A percentile compares a stretch with the other conserved stretches of the same genome.
These are phyloP conservation scores for Cichorium intybus DNA, from an alignment of 140 eudicot species.

Conservation along the genomic window DNA sequence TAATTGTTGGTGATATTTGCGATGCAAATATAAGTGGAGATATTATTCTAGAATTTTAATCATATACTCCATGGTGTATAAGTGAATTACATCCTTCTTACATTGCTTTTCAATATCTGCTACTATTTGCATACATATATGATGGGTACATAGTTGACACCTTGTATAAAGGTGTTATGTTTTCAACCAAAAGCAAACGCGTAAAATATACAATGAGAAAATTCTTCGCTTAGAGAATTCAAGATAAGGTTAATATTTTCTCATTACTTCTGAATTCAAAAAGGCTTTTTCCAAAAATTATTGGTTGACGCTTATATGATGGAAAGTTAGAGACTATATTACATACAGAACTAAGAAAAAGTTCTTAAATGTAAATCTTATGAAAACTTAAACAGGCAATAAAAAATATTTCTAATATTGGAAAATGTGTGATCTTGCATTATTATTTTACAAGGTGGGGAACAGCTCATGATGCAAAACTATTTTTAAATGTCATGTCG, in stretches of 20 bases:
- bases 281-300: too few relatives aligned
- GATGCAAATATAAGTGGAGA: background rate
- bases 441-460: too few relatives aligned
- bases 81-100: background rate
- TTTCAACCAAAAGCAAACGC: background rate
- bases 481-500: background rate
- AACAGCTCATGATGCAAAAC: constrained; percentile 4
- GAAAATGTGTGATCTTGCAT: background rate
- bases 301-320: too few relatives aligned
- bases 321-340: too few relatives aligned
- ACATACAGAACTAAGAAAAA: too few relatives aligned
- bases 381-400: too few relatives aligned
- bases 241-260: too few relatives aligned
- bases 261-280: too few relatives aligned
- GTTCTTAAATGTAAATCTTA: too few relatives aligned
- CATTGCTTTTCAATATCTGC: background rate
- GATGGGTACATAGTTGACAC: background rate
- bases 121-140: background rate
- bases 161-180: background rate
- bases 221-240: too few relatives aligned
- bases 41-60: too few relatives aligned
- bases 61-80: background rate
- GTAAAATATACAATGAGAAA: background rate
- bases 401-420: too few relatives aligned
- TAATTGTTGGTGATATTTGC: background rate